A percentile compares a stretch with the other conserved stretches of the same genome.
Conservation (phyloP, 2,329 filamentous ascomycete species). For the Phyllosticta citribraziliensis region DNA sequence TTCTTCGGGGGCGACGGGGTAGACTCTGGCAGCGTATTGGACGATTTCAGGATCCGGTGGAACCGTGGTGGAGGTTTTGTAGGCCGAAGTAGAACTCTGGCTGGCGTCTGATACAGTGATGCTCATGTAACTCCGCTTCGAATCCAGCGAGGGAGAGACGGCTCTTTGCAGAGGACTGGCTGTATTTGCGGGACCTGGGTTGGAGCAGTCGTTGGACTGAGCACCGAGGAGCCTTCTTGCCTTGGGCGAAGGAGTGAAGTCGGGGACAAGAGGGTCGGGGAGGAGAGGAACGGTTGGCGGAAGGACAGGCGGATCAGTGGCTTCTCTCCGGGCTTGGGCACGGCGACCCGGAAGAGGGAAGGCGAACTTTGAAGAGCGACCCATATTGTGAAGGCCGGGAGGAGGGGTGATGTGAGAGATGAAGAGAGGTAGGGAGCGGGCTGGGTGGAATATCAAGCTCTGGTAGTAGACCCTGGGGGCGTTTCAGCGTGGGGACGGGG, state of each 20-base stretch:
- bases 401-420: neutral
- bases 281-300: constrained; percentile 11
- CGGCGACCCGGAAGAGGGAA: constrained; percentile 28
- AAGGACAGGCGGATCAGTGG: constrained; percentile 24
- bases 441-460: constrained; percentile 8
- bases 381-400: neutral
- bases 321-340: constrained; percentile 16
- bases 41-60: constrained; percentile 9
- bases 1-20: neutral
- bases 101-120: constrained; percentile 23
- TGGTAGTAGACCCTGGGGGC: neutral
- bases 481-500: constrained; percentile 3
- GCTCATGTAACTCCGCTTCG: constrained; percentile 23
- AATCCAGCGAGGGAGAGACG: constrained; percentile 12
- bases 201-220: neutral
- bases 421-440: neutral
- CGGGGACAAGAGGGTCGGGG: constrained; percentile 9
- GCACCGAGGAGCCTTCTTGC: too few relatives aligned
- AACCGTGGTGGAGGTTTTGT: constrained; percentile 16
- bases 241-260: neutral
- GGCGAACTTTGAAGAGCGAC: constrained; percentile 22
- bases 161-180: constrained; percentile 10
- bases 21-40: neutral
- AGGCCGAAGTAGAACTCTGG: constrained; percentile 19
- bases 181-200: constrained; percentile 10